Base-by-base conservation (phyloP, 1,284 basidiomycete genomes). In the Cryptococcus sp. region DNA sequence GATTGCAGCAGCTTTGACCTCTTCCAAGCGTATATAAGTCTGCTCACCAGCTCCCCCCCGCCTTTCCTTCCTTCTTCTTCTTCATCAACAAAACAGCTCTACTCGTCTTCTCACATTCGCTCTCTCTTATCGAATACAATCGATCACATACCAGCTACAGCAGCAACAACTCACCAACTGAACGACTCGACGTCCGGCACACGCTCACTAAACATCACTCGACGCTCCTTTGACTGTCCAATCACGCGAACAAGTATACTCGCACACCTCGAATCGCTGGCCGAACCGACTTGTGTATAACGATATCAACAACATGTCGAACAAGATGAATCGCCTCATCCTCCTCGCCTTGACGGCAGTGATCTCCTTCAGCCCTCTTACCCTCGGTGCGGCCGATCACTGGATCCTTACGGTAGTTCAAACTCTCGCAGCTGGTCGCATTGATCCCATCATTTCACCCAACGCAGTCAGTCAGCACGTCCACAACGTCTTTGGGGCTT, bases 361-460 rank as follows among this genome's bases (percentile, higher is more conserved):
- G 52, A 50, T 48, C 23, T 34, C 41, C 45, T 37, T 56, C 38
- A 34, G 29, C 29, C 29, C 49, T 3, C 26, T 20, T 3, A 29
- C 52, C 10, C 43, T 54, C 17, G 62, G 45, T 38, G 63, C 46
- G 5, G 22, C 57, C 2, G 70, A 70, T 43, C 66, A 67, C 50
- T 73, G 67, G 48, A 65, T 75, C 64, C 55, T 73, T 51, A 66
- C 66, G 25, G 44, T 66, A n/a, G 47, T 62, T 13, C 57, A 69
- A 8, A 58, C 68, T 0, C 56, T 80, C 48, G 67, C 68, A 23
- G 59, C 73, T 15, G 63, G 70, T 1, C 67, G 79, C 15, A 61
- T 79, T 49, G 80, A 81, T 58, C 77, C 80, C 1, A 79, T 81
- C 61, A 72, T 80, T 58, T 66, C 67, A 29, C 76, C 76, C 3